Conservation (phyloP, 192 early-diverging fungal species). For the Coemansia sp. region DNA sequence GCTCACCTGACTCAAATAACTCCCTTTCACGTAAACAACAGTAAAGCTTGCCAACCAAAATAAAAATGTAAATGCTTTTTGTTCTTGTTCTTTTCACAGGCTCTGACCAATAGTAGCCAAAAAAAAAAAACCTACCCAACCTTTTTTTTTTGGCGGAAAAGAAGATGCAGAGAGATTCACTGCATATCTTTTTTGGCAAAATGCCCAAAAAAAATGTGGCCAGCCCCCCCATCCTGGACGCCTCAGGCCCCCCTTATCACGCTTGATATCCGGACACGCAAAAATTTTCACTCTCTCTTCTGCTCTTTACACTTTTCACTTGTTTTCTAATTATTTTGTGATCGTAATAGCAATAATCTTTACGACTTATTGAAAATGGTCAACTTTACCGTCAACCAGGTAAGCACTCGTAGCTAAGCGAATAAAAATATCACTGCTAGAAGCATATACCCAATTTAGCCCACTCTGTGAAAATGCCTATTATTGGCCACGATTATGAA, state of each 20-base stretch:
- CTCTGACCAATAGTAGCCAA: not conserved
- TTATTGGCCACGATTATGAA: too few relatives aligned
- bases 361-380: conserved; percentile 38
- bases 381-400: conserved; percentile 59
- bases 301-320: not conserved
- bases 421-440: not conserved
- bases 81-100: not conserved
- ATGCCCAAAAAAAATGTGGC: not conserved
- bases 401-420: conserved; percentile 19
- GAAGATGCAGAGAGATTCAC: not conserved
- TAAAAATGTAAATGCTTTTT: not conserved
- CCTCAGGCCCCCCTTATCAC: not conserved
- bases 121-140: not conserved
- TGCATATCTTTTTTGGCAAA: not conserved
- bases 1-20: too few relatives aligned
- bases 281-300: not conserved
- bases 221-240: not conserved
- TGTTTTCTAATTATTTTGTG: not conserved
- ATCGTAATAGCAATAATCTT: not conserved
- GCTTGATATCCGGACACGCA: not conserved
- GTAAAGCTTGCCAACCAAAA: not conserved
- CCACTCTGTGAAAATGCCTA: not conserved
- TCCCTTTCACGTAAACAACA: not conserved
- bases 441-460: not conserved
- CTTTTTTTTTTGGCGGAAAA: not conserved